Conservation (phyloP, 2,329 filamentous ascomycete species). For the Gaeumannomyces tritici region DNA sequence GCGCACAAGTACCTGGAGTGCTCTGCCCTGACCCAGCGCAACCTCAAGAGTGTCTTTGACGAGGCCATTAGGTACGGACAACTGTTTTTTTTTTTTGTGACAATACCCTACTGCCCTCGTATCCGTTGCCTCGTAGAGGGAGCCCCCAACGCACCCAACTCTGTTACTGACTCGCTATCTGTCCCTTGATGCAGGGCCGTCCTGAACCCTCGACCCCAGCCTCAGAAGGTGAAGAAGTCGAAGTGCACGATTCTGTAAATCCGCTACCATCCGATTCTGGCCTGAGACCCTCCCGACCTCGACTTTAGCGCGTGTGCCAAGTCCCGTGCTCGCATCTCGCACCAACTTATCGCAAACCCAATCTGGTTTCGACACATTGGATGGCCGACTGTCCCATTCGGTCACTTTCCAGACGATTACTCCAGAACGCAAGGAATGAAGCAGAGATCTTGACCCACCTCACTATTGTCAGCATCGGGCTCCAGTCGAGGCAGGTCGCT, state of each 20-base stretch:
- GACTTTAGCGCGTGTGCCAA: neutral
- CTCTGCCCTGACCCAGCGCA: constrained; percentile 91
- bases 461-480: neutral
- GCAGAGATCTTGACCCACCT: neutral
- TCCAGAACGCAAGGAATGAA: neutral
- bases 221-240: constrained; percentile 49
- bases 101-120: no score
- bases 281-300: neutral
- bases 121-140: no score
- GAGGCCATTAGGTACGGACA: constrained; percentile 83
- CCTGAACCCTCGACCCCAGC: constrained; percentile 54
- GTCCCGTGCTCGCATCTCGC: neutral
- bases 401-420: neutral
- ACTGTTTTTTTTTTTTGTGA: no score
- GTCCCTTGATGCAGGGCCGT: constrained; percentile 45
- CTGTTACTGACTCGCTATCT: neutral
- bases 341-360: neutral
- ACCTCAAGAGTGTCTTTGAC: constrained; percentile 97
- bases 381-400: neutral
- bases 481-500: neutral
- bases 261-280: neutral
- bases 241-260: constrained; percentile 62
- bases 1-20: constrained; percentile 98
- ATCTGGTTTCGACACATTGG: neutral
- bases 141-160: no score